These are phyloP conservation scores for Lactarius deliciosus DNA, from an alignment of 768 basidiomycete genomes.

Conservation along the genomic window DNA sequence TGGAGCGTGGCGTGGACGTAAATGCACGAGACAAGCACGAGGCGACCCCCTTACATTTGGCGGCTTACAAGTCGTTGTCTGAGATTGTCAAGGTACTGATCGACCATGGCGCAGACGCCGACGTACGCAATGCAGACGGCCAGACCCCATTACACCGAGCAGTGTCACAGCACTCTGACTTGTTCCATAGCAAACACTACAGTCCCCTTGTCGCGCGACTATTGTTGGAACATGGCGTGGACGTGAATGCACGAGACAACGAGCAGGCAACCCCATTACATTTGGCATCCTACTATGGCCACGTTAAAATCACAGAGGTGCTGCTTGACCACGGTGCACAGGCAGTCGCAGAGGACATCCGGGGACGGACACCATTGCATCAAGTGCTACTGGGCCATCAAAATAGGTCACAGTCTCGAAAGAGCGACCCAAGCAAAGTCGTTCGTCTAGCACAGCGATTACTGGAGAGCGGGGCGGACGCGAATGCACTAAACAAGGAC, in stretches of 20 bases:
- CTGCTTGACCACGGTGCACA: no score
- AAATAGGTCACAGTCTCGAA: no score
- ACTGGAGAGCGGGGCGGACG: neutral
- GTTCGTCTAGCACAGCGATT: neutral
- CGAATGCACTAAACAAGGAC: neutral
- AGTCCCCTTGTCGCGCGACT: no score
- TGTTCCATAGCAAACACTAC: no score
- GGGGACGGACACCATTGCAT: neutral
- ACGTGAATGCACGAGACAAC: neutral
- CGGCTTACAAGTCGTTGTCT: rapidly evolving
- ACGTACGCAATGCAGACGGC: no score
- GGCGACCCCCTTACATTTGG: neutral
- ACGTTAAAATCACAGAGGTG: no score
- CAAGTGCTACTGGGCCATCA: neutral
- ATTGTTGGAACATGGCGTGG: no score
- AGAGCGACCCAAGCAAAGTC: no score
- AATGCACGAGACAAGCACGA: neutral
- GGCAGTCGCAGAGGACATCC: neutral
- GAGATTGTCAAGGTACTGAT: neutral
- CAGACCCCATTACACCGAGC: no score
- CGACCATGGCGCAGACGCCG: neutral
- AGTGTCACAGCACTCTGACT: no score
- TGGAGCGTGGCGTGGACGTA: neutral
- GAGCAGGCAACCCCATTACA: neutral
- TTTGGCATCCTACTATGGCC: no score